A percentile compares a stretch with the other conserved stretches of the same genome.
Evolutionary conservation across 768 basidiomycete species (phyloP).

Genomic region (Suillus tomentosus): DNA sequence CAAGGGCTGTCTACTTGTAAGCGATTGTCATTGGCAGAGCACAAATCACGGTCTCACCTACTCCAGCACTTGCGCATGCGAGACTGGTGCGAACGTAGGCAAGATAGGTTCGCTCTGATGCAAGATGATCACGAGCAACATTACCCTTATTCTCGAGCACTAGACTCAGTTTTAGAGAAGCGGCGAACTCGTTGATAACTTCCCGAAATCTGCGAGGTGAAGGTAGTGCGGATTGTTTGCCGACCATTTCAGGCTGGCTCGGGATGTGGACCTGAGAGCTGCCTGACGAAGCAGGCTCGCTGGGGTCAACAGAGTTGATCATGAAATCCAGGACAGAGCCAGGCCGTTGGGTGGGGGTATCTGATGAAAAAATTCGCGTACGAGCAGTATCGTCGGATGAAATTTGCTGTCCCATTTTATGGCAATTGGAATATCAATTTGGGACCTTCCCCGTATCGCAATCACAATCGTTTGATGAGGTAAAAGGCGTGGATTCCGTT

Average conservation of each 20-base stretch:
- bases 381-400: constrained; percentile 4
- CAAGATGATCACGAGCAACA: constrained; percentile 65
- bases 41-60: constrained; percentile 42
- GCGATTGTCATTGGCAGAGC: background rate
- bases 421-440: background rate
- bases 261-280: background rate
- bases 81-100: constrained; percentile 68
- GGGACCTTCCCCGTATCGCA: too few species aligned
- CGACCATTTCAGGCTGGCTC: background rate
- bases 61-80: constrained; percentile 57
- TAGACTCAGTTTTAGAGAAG: constrained; percentile 28
- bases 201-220: background rate
- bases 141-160: constrained; percentile 60
- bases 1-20: constrained; percentile 42
- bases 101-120: constrained; percentile 63
- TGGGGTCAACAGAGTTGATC: background rate
- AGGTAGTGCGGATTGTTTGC: background rate
- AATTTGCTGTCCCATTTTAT: constrained; percentile 9
- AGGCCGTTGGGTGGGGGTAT: background rate
- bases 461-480: background rate
- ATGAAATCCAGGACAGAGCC: background rate
- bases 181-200: constrained; percentile 7
- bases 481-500: background rate
- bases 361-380: background rate
- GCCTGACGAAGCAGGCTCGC: background rate